A percentile compares a stretch with the other conserved stretches of the same genome.
Evolutionary conservation across 257 asterid genomes (phyloP).

Genomic region (Scutellaria barbata): DNA sequence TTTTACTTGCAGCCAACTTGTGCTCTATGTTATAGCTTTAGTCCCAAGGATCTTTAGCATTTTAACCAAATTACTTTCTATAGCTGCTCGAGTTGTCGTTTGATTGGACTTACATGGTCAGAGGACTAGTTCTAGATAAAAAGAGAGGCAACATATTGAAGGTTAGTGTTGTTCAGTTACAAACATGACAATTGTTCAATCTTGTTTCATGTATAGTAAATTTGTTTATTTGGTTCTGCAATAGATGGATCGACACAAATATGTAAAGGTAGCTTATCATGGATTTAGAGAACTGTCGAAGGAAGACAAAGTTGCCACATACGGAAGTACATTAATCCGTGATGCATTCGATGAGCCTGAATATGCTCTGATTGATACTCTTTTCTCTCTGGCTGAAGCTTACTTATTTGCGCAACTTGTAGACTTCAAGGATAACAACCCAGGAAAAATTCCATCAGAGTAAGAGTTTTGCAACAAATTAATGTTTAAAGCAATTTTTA

Average conservation of each 20-base stretch:
- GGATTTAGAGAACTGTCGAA: conserved; percentile 87
- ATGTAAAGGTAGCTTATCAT: conserved; percentile 96
- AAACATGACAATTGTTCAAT: conserved; percentile 8
- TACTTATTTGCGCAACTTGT: conserved; percentile 97
- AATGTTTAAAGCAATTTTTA: conserved; percentile 7
- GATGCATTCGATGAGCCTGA: conserved; percentile 95
- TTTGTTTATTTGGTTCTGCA: conserved; percentile 24
- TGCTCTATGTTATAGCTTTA: conserved; percentile 25
- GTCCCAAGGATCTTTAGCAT: conserved; percentile 25
- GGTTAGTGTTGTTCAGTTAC: conserved; percentile 53
- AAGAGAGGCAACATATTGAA: conserved; percentile 93
- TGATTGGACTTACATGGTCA: conserved; percentile 97
- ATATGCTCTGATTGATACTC: conserved; percentile 93
- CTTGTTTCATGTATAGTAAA: not conserved
- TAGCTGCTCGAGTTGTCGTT: conserved; percentile 86
- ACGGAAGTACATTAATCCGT: conserved; percentile 78
- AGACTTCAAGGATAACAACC: conserved; percentile 91
- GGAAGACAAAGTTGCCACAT: conserved; percentile 89
- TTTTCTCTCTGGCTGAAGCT: conserved; percentile 94
- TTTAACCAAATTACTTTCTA: conserved; percentile 40
- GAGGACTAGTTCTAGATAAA: conserved; percentile 96
- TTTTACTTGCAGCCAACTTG: conserved; percentile 16
- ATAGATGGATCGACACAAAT: conserved; percentile 97
- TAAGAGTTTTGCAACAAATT: conserved; percentile 52
- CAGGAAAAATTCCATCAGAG: conserved; percentile 81